phyloP scores from a whole-genome alignment of 306 rosid species.

The Gastrolobium bilobum region DNA sequence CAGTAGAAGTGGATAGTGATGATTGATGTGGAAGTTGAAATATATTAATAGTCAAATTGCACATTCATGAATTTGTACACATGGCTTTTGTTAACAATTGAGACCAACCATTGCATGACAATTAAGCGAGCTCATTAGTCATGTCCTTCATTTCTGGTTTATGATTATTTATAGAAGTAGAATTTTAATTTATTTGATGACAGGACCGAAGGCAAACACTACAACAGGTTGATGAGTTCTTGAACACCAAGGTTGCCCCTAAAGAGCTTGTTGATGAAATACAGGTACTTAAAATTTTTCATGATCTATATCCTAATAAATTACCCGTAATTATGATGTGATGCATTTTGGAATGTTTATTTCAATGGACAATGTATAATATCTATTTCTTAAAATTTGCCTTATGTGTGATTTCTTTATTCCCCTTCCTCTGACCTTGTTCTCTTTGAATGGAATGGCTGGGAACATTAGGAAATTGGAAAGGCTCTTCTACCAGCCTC shows the following conservation, averaged over 20 bases:
- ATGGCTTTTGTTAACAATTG: slow-evolving; percentile 11
- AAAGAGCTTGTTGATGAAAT: slow-evolving; percentile 82
- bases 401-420: not conserved
- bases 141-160: slow-evolving; percentile 16
- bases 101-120: not conserved
- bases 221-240: slow-evolving; percentile 76
- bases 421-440: slow-evolving; percentile 11
- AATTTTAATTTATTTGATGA: slow-evolving; percentile 27
- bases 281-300: slow-evolving; percentile 59
- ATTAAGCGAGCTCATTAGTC: slow-evolving; percentile 7
- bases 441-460: slow-evolving; percentile 36
- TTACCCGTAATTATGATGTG: not conserved
- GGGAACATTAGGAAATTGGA: slow-evolving; percentile 80
- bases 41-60: slow-evolving; percentile 8
- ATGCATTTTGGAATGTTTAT: slow-evolving; percentile 16
- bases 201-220: slow-evolving; percentile 88
- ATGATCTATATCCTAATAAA: not conserved
- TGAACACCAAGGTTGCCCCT: slow-evolving; percentile 93
- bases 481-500: slow-evolving; percentile 80
- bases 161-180: not conserved
- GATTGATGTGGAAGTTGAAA: slow-evolving; percentile 11
- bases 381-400: slow-evolving; percentile 1
- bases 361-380: not conserved
- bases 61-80: slow-evolving; percentile 7
- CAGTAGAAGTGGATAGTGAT: not conserved